A percentile compares a stretch with the other conserved stretches of the same genome.
Evolutionary conservation across 148 eudicot genomes (phyloP).

Genomic region (Heliosperma pusillum): DNA sequence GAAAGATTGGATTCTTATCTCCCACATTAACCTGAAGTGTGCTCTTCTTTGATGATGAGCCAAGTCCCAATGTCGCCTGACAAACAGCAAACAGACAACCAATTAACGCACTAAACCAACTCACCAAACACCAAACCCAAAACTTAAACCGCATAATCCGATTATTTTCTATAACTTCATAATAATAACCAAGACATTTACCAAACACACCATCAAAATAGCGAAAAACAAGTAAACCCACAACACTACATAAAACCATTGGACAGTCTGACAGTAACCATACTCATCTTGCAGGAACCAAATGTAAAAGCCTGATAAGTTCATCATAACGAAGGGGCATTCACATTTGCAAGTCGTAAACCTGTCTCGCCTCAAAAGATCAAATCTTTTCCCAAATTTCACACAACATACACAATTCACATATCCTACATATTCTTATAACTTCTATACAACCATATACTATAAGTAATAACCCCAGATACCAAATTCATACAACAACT

Average conservation of each 20-base stretch:
- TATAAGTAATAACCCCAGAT: background rate
- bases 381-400: background rate
- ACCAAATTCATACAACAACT: background rate
- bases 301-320: background rate
- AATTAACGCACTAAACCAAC: background rate
- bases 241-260: background rate
- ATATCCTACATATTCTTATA: background rate
- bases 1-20: constrained; percentile 52
- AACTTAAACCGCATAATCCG: background rate
- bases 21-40: constrained; percentile 74
- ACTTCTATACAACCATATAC: background rate
- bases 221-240: background rate
- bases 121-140: background rate
- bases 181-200: background rate
- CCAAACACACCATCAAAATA: background rate
- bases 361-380: background rate
- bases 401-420: background rate
- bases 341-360: background rate
- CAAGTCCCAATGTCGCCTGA: constrained; percentile 76
- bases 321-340: background rate
- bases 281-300: background rate
- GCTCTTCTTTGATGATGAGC: constrained; percentile 60
- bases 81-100: constrained; percentile 1
- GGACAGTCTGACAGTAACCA: too few relatives aligned
- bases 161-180: background rate